Evolutionary conservation across 805 yeast species (phyloP), one percentile per base, ranked within the genome.

Genomic region (Metschnikowia gelsemii): DNA sequence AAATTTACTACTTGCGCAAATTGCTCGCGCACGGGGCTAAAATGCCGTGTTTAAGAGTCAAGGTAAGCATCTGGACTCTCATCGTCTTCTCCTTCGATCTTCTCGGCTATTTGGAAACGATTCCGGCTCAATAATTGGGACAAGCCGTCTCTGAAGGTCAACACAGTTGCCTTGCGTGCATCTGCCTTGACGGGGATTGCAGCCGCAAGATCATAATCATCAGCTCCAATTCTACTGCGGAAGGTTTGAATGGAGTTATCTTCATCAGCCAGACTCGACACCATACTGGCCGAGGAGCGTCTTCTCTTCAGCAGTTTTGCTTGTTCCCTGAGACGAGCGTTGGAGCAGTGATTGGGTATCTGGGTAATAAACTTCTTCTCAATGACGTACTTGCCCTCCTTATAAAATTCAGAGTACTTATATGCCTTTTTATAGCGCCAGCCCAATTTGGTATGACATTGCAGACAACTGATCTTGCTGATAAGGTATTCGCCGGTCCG

Each of bases 381-480:
- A 50, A 70, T 67, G 34, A 70, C 75, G 49, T 56, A 70, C 52
- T 70, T 70, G 32, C 73, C 72, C 52, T 70, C 75, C 45, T 70
- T 70, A 48, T 70, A 70, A 16, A 57, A 50, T 46, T 70, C 72
- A 29, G 59, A 50, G 40, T 58, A 59, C 36, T 56, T 54, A 46
- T 49, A 68, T 9, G 72, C 54, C 43, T 69, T 70, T 47, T 60
- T 60, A 48, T 70, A 70, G 40, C 52, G 60, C 75, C 75, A 70
- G 11, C 75, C 75, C 31, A 70, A 49, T 14, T 45, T 47, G 8
- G 50, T 54, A 35, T 46, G 38, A 45, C 75, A 70, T 47, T 70
- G 75, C 45, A 60, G 68, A 47, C 75, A 70, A 30, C 47, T 55
- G 29, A 69, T 62, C 40, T 64, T 62, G 44, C 60, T 57, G 32